Evolutionary conservation across 2,329 filamentous ascomycete species (phyloP), one percentile per base, ranked within the genome.

Genomic region (Lasiodiplodia gonubiensis): DNA sequence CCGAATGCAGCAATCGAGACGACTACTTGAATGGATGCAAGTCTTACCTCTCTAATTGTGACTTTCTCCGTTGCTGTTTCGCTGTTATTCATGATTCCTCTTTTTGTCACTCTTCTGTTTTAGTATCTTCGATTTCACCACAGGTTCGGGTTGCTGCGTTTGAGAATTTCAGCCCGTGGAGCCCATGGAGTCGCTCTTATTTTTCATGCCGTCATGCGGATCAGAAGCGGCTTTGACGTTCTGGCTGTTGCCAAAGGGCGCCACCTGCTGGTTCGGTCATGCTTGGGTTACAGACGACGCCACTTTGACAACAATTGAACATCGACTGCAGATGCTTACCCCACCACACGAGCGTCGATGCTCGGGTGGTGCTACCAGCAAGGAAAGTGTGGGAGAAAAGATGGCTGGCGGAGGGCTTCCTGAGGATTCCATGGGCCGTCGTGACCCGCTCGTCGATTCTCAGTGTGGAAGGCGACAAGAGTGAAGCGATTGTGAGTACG

Each of bases 391-490:
- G 51, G 21, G 23, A 14, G 46, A 37, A 46, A 51, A 37, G 42
- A 30, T 35, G 59, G 59, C 30, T 51, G 27, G 42, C 59, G 51
- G 25, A 3, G 14, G 37, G 12, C 30, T 48, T 33, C 37, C 23
- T 46, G 39, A 46, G 16, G 37, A 23, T 23, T 27, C n/a, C 49
- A 39, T 39, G 25, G 39, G 18, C 42, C 14, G 39, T 8, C 10
- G 16, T 33, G 42, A 49, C 21, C 55, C 39, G 37, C 25, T 21
- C 42, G 21, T 51, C 27, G 59, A 27, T 25, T 27, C 59, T 63
- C 42, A 63, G 46, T 35, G 59, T 23, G 59, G 59, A 51, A 63
- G 59, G 59, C 27, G 46, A 30, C 27, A 63, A 63, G 25, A 51
- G 46, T 51, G 59, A 63, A 61, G 57, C 59, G 42, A 52, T 63